Conservation (phyloP, 768 basidiomycete species). For the Pulveroboletus sp. region DNA sequence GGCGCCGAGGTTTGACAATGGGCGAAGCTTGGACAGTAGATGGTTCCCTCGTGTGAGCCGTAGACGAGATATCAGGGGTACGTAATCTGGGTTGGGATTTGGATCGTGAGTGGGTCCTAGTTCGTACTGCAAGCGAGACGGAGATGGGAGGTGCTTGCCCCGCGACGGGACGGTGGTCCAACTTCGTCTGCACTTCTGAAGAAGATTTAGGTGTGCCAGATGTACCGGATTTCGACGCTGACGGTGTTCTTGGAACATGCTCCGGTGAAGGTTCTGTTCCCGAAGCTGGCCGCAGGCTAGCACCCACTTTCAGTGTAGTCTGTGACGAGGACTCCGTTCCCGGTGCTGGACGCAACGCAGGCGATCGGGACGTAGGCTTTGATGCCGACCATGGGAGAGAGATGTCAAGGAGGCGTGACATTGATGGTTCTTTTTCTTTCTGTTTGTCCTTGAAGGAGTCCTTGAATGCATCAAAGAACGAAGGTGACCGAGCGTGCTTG, state of each 20-base stretch:
- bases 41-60: slow-evolving; percentile 19
- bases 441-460: slow-evolving; percentile 22
- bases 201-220: background rate
- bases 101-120: slow-evolving; percentile 24
- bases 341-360: slow-evolving; percentile 15
- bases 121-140: background rate
- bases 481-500: slow-evolving; percentile 14
- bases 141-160: background rate
- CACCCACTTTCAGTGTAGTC: slow-evolving; percentile 17
- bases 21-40: slow-evolving; percentile 31
- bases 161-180: background rate
- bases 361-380: slow-evolving; percentile 9
- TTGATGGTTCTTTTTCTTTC: slow-evolving; percentile 26
- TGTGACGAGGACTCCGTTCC: slow-evolving; percentile 13
- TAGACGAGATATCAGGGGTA: slow-evolving; percentile 4
- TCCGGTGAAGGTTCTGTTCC: slow-evolving; percentile 7
- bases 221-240: background rate
- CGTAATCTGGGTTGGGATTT: slow-evolving; percentile 35
- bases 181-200: background rate
- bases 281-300: slow-evolving; percentile 12
- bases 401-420: slow-evolving; percentile 31
- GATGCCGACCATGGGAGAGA: slow-evolving; percentile 33
- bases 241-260: background rate
- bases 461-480: slow-evolving; percentile 18
- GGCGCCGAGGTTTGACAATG: slow-evolving; percentile 11